phyloP scores from a whole-genome alignment of 208 protist species.

The Acanthamoeba culbertsoni region DNA sequence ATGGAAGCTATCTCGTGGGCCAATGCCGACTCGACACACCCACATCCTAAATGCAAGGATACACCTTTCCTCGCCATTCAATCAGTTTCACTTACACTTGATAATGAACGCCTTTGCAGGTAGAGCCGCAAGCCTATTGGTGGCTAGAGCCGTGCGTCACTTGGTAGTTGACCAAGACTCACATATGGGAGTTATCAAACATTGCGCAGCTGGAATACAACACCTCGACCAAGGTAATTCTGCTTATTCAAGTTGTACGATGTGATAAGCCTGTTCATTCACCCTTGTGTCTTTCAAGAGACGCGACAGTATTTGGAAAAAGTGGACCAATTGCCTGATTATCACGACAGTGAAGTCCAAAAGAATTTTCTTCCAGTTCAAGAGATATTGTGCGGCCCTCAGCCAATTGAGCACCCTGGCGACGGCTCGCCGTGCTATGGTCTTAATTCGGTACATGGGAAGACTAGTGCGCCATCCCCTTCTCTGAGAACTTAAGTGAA shows the following conservation, averaged over 20 bases:
- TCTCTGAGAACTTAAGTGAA: background rate
- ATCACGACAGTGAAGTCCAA: background rate
- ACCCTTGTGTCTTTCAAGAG: background rate
- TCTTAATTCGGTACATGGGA: background rate
- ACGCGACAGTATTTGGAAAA: background rate
- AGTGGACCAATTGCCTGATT: slow-evolving; percentile 11
- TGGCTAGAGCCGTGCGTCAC: background rate
- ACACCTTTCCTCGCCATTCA: background rate
- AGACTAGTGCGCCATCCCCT: background rate
- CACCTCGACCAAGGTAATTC: background rate
- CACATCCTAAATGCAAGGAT: background rate
- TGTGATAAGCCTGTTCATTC: background rate
- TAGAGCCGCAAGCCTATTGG: background rate
- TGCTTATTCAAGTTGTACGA: background rate
- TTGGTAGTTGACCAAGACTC: background rate
- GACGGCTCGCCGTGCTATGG: background rate
- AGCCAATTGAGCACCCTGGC: background rate
- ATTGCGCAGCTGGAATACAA: background rate
- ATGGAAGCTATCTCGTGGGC: background rate
- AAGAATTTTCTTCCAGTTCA: background rate
- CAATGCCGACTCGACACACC: slow-evolving; percentile 26
- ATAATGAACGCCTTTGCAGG: background rate
- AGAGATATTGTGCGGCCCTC: background rate
- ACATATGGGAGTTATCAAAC: background rate
- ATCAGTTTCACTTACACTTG: background rate